phyloP scores from a whole-genome alignment of 192 early-diverging fungal genomes.

The Backusella luteola region DNA sequence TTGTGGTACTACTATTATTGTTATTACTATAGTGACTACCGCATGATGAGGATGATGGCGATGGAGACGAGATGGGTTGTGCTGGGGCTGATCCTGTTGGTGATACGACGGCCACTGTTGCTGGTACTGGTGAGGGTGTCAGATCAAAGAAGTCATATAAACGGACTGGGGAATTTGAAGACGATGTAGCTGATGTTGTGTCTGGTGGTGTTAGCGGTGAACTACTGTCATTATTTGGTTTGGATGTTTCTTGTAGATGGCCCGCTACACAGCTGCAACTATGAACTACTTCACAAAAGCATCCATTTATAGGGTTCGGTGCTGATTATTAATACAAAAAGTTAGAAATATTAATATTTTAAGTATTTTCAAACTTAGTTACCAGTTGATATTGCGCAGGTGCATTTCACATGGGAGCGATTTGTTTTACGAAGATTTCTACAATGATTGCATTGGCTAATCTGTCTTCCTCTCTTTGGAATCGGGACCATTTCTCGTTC shows the following conservation, averaged over 20 bases:
- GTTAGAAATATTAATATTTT: neutral
- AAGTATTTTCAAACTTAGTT: neutral
- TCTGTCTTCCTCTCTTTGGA: constrained; percentile 67
- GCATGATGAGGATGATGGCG: neutral
- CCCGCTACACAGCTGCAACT: constrained; percentile 28
- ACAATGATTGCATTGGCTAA: constrained; percentile 71
- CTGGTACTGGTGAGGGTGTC: neutral
- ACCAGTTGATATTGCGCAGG: constrained; percentile 47
- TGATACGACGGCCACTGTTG: neutral
- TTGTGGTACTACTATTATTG: neutral
- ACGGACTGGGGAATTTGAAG: neutral
- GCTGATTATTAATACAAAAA: constrained; percentile 9
- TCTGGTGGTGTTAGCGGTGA: neutral
- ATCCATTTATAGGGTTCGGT: constrained; percentile 39
- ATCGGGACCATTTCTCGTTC: constrained; percentile 62
- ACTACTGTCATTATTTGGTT: neutral
- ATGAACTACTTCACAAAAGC: constrained; percentile 26
- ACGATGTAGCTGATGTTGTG: neutral
- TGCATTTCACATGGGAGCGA: constrained; percentile 70
- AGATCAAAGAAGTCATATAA: neutral
- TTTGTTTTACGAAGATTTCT: constrained; percentile 64
- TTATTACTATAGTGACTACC: neutral
- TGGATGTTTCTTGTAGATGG: constrained; percentile 17
- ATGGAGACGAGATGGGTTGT: neutral
- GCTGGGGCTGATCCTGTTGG: neutral